phyloP scores from a whole-genome alignment of 371 early-diverging fungal genomes.

The Batkoa obscura region DNA sequence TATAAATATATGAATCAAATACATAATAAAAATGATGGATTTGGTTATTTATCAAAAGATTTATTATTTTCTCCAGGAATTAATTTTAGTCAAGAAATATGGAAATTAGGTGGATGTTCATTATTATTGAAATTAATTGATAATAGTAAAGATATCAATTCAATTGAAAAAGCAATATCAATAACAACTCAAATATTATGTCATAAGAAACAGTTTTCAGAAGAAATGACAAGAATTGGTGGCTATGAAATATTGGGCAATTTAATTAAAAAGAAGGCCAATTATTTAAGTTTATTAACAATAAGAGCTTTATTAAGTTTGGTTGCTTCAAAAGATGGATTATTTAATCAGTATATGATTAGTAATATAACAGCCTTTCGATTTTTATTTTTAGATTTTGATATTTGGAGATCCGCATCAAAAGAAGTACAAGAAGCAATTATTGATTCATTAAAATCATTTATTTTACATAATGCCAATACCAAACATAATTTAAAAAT shows the following conservation, averaged over 20 bases:
- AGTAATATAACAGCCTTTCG: slow-evolving; percentile 44
- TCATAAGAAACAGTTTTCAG: slow-evolving; percentile 49
- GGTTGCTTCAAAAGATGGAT: slow-evolving; percentile 37
- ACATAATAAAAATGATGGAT: not conserved
- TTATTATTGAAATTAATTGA: not conserved
- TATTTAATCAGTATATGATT: slow-evolving; percentile 24
- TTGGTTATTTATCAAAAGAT: not conserved
- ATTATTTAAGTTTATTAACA: slow-evolving; percentile 22
- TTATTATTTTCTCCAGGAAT: not conserved
- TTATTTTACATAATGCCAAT: slow-evolving; percentile 33
- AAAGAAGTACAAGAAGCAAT: slow-evolving; percentile 35
- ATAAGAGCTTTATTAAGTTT: slow-evolving; percentile 35
- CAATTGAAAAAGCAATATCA: slow-evolving; percentile 33
- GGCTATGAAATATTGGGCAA: slow-evolving; percentile 49
- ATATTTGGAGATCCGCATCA: slow-evolving; percentile 42
- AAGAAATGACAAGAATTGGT: slow-evolving; percentile 50
- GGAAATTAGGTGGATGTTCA: not conserved
- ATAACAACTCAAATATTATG: slow-evolving; percentile 38
- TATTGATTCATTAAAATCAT: slow-evolving; percentile 39
- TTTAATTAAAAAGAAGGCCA: slow-evolving; percentile 36
- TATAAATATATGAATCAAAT: slow-evolving; percentile 10
- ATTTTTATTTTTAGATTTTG: slow-evolving; percentile 44
- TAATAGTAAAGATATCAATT: slow-evolving; percentile 18
- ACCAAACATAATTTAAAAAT: slow-evolving; percentile 15
- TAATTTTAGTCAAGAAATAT: not conserved